Evolutionary conservation across 768 basidiomycete species (phyloP), one percentile per base, ranked within the genome.

Genomic region (Tephrocybe sp.): DNA sequence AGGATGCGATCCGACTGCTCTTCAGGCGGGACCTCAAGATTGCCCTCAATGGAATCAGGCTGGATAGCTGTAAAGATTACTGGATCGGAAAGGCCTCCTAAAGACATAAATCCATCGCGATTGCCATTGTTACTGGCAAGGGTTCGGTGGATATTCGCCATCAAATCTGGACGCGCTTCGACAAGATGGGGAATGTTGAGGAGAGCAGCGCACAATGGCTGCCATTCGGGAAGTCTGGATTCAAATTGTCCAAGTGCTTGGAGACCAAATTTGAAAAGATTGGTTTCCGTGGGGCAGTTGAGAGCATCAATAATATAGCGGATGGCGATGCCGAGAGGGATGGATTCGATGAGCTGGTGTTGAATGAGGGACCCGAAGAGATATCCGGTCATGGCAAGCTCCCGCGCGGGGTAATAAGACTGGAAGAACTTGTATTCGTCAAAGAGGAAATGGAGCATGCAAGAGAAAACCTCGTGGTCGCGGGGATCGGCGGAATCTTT

Each of bases 381-480:
- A 62, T 92, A 88, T 39, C 91, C 97, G 6, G 97, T 98, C 85
- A 98, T 93, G 44, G 86, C 84, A 38, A 98, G 79, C 71, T 98
- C 94, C 56, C 94, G 89, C 31, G 89, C 78, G 21, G 97, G 97
- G 61, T 93, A 93, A 69, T 88, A 97, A 32, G 89, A 88, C 64
- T 96, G 92, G 83, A 98, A 97, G 77, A 98, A 99, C 63, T 94
- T 95, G 83, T 97, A 97, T 72, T 99, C 97, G 82, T 98, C 97
- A 70, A 99, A 98, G 36, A 99, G 82, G 77, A 97, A 96, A 73
- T 98, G 95, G 43, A 99, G 86, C 86, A 97, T 97, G 82, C 94
- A 98, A n/a, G 94, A 97, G 64, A 98, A 98, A 54, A 97, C 83
- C 70, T 98, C 93, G 65, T 96, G 92, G 59, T 98, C 94, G 48